phyloP scores from a whole-genome alignment of 106 monocot genomes.

The Xerophyta viscosa region DNA sequence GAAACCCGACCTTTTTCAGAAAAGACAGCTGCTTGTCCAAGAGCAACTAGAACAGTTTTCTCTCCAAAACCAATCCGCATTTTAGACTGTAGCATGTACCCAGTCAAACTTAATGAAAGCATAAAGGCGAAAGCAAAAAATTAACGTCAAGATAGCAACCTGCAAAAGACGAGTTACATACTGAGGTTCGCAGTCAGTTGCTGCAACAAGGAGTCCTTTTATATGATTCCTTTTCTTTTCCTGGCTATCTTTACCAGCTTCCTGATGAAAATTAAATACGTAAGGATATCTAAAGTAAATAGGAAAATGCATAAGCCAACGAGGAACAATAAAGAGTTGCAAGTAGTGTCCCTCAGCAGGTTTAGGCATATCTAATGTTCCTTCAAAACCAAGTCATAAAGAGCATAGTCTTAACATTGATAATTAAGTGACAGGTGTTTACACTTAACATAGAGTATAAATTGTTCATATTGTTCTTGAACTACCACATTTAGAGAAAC shows the following conservation, averaged over 20 bases:
- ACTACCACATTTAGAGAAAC: too few species aligned
- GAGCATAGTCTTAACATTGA: too few species aligned
- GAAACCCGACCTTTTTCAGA: conserved; percentile 31
- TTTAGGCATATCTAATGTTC: too few species aligned
- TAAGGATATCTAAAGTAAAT: too few species aligned
- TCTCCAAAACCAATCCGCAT: conserved; percentile 97
- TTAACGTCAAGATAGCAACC: conserved; percentile 22
- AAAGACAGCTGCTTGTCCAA: conserved; percentile 84
- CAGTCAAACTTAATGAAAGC: not conserved
- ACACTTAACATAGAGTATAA: too few species aligned
- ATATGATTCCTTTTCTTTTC: conserved; percentile 97
- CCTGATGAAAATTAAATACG: conserved; percentile 50
- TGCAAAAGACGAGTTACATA: conserved; percentile 89
- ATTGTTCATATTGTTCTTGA: too few species aligned
- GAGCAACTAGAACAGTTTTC: conserved; percentile 92
- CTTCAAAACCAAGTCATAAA: too few species aligned
- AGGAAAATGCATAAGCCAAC: too few species aligned
- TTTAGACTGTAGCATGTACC: conserved; percentile 60
- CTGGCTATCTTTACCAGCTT: conserved; percentile 93
- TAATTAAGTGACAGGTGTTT: too few species aligned
- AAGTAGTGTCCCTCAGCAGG: too few species aligned
- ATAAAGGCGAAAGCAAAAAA: conserved; percentile 1
- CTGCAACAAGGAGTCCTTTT: conserved; percentile 97
- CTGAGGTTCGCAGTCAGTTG: conserved; percentile 92
- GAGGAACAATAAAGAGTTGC: too few species aligned